phyloP scores from a whole-genome alignment of 306 rosid genomes.

The Castanospermum australe region DNA sequence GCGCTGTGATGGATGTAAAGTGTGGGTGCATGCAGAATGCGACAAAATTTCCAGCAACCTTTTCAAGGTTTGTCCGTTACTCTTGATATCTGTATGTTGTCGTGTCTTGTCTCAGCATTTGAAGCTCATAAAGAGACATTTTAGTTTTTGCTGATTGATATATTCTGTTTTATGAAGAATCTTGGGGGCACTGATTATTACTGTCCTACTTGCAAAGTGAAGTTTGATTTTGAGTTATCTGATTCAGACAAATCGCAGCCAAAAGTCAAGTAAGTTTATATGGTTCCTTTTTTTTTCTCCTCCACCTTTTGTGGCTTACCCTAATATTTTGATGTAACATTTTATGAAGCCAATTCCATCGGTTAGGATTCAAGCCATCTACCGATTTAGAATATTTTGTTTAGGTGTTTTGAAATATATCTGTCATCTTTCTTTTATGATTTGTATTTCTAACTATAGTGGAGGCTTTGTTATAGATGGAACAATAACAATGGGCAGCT shows the following conservation, averaged over 20 bases:
- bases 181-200: constrained; percentile 90
- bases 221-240: constrained; percentile 92
- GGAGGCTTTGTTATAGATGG: constrained; percentile 48
- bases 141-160: constrained; percentile 33
- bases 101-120: constrained; percentile 25
- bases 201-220: constrained; percentile 99
- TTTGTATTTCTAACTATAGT: constrained; percentile 32
- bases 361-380: background rate
- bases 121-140: constrained; percentile 23
- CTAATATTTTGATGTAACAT: background rate
- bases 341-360: background rate
- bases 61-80: constrained; percentile 64
- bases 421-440: background rate
- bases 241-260: constrained; percentile 83
- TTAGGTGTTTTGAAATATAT: background rate
- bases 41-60: constrained; percentile 82
- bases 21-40: constrained; percentile 98
- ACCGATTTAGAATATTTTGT: background rate
- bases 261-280: constrained; percentile 58
- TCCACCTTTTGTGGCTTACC: background rate
- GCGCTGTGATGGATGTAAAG: constrained; percentile 98
- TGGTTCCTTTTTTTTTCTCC: background rate
- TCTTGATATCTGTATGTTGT: constrained; percentile 16
- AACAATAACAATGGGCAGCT: constrained; percentile 55
- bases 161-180: constrained; percentile 51